phyloP scores from a whole-genome alignment of 176 grass and related monocot genomes.

The Poa annua region DNA sequence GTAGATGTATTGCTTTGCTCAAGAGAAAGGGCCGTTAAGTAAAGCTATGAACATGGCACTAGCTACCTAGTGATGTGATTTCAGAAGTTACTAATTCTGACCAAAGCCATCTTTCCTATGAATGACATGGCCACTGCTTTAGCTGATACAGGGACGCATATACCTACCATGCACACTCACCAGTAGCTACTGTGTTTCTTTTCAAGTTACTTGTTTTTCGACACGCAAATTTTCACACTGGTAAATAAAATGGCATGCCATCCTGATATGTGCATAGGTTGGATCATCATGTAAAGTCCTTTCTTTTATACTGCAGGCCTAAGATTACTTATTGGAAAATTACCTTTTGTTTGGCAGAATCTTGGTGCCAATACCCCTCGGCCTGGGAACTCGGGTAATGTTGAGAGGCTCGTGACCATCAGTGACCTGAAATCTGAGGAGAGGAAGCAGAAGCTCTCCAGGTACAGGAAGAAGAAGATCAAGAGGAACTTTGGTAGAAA shows the following conservation, averaged over 20 bases:
- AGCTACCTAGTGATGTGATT: constrained; percentile 2
- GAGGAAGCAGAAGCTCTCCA: constrained; percentile 90
- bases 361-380: constrained; percentile 65
- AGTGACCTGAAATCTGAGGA: constrained; percentile 84
- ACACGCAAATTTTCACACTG: neutral
- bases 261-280: neutral
- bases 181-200: constrained; percentile 9
- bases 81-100: constrained; percentile 36
- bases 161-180: neutral
- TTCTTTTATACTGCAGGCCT: neutral
- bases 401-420: constrained; percentile 79
- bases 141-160: constrained; percentile 16
- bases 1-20: constrained; percentile 4
- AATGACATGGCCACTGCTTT: constrained; percentile 31
- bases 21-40: constrained; percentile 31
- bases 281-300: neutral
- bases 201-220: constrained; percentile 10
- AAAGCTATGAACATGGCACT: constrained; percentile 29
- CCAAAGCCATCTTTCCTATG: constrained; percentile 31
- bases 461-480: constrained; percentile 97
- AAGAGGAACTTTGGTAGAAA: constrained; percentile 96
- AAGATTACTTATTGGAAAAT: constrained; percentile 13
- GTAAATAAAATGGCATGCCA: neutral
- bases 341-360: constrained; percentile 56
- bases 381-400: constrained; percentile 46